Evolutionary conservation across 306 rosid genomes (phyloP).

Genomic region (Phaseolus lunatus): DNA sequence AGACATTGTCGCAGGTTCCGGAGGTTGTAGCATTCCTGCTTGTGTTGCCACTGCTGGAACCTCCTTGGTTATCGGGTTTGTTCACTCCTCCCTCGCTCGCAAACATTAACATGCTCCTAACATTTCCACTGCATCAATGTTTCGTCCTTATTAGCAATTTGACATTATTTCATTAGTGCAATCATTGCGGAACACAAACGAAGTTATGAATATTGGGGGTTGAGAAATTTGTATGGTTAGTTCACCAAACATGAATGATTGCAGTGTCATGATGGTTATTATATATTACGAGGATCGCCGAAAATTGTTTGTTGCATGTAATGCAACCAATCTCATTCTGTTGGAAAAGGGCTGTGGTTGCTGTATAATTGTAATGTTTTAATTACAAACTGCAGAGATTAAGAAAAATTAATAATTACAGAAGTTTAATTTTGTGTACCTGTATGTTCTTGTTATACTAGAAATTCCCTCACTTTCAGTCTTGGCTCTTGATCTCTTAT

Average conservation of each 20-base stretch:
- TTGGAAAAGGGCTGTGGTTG: neutral
- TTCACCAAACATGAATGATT: neutral
- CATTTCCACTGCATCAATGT: neutral
- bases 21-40: conserved; percentile 64
- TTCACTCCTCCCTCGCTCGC: conserved; percentile 27
- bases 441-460: neutral
- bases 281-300: neutral
- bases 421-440: neutral
- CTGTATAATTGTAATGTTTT: neutral
- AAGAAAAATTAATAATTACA: neutral
- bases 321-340: neutral
- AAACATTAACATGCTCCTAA: neutral
- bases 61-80: conserved; percentile 82
- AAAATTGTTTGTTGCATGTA: neutral
- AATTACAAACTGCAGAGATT: neutral
- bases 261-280: neutral
- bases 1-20: conserved; percentile 57
- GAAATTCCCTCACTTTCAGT: neutral
- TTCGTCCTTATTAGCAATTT: neutral
- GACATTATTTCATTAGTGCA: too few relatives aligned
- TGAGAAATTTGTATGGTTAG: neutral
- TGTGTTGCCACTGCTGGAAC: conserved; percentile 95
- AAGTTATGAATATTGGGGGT: neutral
- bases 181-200: neutral
- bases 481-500: neutral